phyloP scores from a whole-genome alignment of 768 basidiomycete genomes.

The Suillus ampliporus region DNA sequence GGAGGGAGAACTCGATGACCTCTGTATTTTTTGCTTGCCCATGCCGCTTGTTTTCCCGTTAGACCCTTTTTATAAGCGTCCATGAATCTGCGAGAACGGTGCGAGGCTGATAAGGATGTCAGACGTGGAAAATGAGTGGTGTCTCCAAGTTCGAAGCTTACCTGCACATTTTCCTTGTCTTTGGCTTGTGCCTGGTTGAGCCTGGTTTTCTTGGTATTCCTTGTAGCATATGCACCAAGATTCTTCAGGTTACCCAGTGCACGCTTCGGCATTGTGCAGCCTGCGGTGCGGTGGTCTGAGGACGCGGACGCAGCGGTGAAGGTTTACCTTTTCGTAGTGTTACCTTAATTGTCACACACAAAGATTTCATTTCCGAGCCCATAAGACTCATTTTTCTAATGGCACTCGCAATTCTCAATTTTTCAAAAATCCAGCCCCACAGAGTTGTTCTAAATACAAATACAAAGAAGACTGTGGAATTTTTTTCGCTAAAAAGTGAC shows the following conservation, averaged over 20 bases:
- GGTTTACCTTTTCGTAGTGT: not conserved
- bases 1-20: slow-evolving; percentile 5
- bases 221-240: not conserved
- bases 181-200: not conserved
- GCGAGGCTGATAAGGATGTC: no score
- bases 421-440: slow-evolving; percentile 2
- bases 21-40: slow-evolving; percentile 24
- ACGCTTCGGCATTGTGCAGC: slow-evolving; percentile 3
- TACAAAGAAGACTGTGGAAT: not conserved
- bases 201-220: slow-evolving; percentile 3
- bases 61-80: slow-evolving; percentile 4
- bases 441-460: slow-evolving; percentile 7
- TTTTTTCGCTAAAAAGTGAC: no score
- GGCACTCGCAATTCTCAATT: slow-evolving; percentile 3
- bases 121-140: no score
- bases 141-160: no score
- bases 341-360: not conserved
- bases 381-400: slow-evolving; percentile 4
- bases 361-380: not conserved
- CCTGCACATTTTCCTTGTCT: slow-evolving; percentile 4
- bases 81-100: slow-evolving; percentile 6
- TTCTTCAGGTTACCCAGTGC: slow-evolving; percentile 7
- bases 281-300: not conserved
- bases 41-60: slow-evolving; percentile 4
- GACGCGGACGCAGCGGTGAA: not conserved